Conservation (phyloP, 208 protist genomes). For the Herpetomonas samuelpessoai region DNA sequence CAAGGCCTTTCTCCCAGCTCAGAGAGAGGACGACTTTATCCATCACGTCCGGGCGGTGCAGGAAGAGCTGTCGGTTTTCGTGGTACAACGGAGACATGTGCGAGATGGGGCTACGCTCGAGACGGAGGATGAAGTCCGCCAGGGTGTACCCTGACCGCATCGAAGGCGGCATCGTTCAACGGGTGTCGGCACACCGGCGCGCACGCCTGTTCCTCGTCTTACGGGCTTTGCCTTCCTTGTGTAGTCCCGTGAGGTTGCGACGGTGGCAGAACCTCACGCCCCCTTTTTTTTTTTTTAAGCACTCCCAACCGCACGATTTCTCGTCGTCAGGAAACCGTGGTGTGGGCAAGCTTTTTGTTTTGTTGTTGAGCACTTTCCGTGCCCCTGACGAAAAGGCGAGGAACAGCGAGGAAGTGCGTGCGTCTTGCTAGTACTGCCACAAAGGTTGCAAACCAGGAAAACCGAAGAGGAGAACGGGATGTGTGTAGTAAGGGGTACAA, state of each 20-base stretch:
- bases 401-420: constrained; percentile 1
- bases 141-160: constrained; percentile 71
- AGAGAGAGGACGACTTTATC: constrained; percentile 48
- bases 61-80: constrained; percentile 67
- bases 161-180: constrained; percentile 40
- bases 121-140: constrained; percentile 73
- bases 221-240: too few relatives aligned
- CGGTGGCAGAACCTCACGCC: too few relatives aligned
- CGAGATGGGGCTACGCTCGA: constrained; percentile 67
- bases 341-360: too few relatives aligned
- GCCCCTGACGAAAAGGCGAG: background rate
- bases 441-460: too few relatives aligned
- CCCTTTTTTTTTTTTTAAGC: too few relatives aligned
- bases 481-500: background rate
- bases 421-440: too few relatives aligned
- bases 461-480: background rate
- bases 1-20: constrained; percentile 63
- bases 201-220: too few relatives aligned
- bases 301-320: too few relatives aligned
- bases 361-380: too few relatives aligned
- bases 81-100: constrained; percentile 83
- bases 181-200: too few relatives aligned
- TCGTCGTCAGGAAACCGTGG: too few relatives aligned
- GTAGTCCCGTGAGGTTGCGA: too few relatives aligned
- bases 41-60: constrained; percentile 79